Evolutionary conservation across 305 asterid species (phyloP), one percentile per base, ranked within the genome.

Genomic region (Lippia alba): DNA sequence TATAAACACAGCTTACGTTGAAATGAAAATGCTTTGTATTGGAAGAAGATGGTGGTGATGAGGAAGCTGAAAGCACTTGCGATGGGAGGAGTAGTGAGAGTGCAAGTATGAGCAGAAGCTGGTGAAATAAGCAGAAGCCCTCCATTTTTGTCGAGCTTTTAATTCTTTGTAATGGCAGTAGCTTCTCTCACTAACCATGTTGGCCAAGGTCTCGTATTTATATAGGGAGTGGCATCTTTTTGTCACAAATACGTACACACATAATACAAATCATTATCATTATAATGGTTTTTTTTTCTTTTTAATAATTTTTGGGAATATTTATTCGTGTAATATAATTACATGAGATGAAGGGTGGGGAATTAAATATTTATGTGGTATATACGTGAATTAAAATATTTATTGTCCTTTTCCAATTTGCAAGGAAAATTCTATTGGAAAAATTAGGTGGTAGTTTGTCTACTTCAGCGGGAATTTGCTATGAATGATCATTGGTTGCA

Each of bases 1-100:
- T 1, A 30, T 9, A 16, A 44, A 0, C 15, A 19, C 45, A 34
- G 34, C 86, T 63, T 77, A 86, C 95, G 61, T 77, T 83, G 80
- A 86, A 90, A 9, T 81, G 76, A 44, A 90, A 87, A 16, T 71
- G 77, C 72, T 69, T 60, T 71, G 59, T 56, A 64, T 59, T 45
- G 79, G 89, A 80, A 4, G 41, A 36, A 4, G 41, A 36, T 36
- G 41, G 9, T 66, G 84, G 30, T 45, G 86, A 49, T 24, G 76
- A 67, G 64, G 72, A 34, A 34, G 40, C 40, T 34, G 40, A 66
- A 63, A 17, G 58, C 44, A 69, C 19, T 67, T 64, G 75, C 69
- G 75, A 14, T 62, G 81, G 73, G 30, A 66, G 33, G n/a, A n/a
- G n/a, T n/a, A n/a, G n/a, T n/a, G n/a, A n/a, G n/a, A n/a, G n/a